A percentile compares a stretch with the other conserved stretches of the same genome.
phyloP scores from a whole-genome alignment of 495 filamentous ascomycete genomes.

The Rostrohypoxylon terebratum region DNA sequence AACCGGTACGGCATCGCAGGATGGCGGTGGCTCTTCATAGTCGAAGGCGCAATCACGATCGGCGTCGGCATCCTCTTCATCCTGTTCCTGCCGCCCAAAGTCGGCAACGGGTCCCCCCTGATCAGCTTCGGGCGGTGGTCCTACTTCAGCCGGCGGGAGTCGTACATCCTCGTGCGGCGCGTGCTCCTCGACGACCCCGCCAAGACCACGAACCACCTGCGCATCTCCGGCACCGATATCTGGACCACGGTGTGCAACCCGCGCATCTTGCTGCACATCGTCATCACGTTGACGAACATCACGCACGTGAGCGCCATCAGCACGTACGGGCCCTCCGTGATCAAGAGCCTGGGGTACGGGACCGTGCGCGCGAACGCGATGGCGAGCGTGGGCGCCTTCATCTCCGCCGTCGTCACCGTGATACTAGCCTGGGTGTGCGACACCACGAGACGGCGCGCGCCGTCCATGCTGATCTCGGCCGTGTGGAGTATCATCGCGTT shows the following conservation, averaged over 20 bases:
- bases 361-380: conserved; percentile 63
- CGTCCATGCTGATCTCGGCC: conserved; percentile 55
- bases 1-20: conserved; percentile 63
- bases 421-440: conserved; percentile 58
- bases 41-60: conserved; percentile 68
- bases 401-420: conserved; percentile 59
- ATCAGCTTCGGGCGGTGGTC: conserved; percentile 55
- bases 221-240: conserved; percentile 58
- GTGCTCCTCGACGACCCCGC: conserved; percentile 55
- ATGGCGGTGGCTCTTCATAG: conserved; percentile 73
- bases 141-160: conserved; percentile 54
- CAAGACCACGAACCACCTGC: conserved; percentile 51
- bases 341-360: conserved; percentile 61
- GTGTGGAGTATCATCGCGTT: conserved; percentile 63
- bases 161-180: conserved; percentile 52
- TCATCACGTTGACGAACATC: conserved; percentile 55
- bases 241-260: conserved; percentile 56
- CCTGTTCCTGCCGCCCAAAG: conserved; percentile 59
- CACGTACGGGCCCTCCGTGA: conserved; percentile 58
- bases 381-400: conserved; percentile 60
- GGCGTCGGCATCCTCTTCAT: conserved; percentile 63
- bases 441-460: conserved; percentile 51
- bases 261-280: conserved; percentile 57
- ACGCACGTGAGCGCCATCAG: conserved; percentile 56
- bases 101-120: conserved; percentile 57